phyloP scores from a whole-genome alignment of 2,329 filamentous ascomycete species.

The Neophaeococcomyces aloes region DNA sequence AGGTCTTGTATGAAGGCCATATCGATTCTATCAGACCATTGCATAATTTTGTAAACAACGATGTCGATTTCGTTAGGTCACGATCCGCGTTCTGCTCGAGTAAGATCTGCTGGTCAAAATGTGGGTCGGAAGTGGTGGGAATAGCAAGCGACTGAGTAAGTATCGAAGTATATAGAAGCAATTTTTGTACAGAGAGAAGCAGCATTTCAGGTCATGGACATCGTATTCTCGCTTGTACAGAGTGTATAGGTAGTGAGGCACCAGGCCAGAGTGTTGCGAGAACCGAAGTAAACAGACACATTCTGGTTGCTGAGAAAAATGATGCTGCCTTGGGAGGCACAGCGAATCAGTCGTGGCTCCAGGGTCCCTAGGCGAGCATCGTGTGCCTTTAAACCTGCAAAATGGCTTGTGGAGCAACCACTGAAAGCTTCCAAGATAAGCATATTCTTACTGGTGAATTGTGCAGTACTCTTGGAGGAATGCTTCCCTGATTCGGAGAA shows the following conservation, averaged over 20 bases:
- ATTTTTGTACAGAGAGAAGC: background rate
- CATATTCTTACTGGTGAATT: too few relatives aligned
- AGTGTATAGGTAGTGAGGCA: background rate
- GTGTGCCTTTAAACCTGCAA: too few relatives aligned
- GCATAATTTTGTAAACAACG: constrained; percentile 1
- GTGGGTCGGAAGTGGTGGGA: background rate
- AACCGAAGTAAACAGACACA: background rate
- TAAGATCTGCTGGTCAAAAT: constrained; percentile 1
- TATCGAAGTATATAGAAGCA: background rate
- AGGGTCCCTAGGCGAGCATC: too few relatives aligned
- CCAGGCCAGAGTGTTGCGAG: background rate
- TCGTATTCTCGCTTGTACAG: background rate
- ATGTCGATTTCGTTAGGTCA: background rate
- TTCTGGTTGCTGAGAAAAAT: background rate
- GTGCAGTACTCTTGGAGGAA: too few relatives aligned
- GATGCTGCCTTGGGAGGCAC: constrained; percentile 3
- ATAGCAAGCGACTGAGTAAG: background rate
- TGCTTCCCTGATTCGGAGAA: too few relatives aligned
- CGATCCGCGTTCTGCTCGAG: background rate
- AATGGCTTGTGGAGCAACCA: too few relatives aligned
- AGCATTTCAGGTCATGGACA: constrained; percentile 4
- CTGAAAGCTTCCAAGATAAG: too few relatives aligned
- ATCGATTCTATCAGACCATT: constrained; percentile 2
- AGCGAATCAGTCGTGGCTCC: background rate
- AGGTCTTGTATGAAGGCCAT: constrained; percentile 6